Evolutionary conservation across 73 alveolate species (phyloP).

Genomic region (Paramecium sexaurelia): DNA sequence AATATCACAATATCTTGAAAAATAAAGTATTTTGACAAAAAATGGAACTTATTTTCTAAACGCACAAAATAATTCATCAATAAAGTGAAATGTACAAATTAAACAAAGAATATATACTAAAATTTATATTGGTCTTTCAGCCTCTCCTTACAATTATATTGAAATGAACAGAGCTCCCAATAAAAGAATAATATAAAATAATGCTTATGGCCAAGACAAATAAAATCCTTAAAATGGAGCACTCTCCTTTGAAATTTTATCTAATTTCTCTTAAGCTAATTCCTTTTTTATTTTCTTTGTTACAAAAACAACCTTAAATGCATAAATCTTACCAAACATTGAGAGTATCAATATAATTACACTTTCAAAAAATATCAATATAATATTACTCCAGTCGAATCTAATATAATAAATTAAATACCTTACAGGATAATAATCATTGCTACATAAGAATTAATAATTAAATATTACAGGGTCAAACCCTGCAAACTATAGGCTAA

Average conservation of each 20-base stretch:
- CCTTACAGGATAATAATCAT: conserved; percentile 47
- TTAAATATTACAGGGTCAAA: background rate
- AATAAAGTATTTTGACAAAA: background rate
- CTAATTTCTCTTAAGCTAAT: background rate
- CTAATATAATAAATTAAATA: background rate
- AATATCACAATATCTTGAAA: background rate
- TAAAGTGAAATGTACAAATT: background rate
- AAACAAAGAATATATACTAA: background rate
- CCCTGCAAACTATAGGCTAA: background rate
- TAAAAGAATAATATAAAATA: background rate
- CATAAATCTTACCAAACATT: conserved; percentile 10
- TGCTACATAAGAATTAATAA: conserved; percentile 14
- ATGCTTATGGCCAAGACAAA: background rate
- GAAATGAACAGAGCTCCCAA: conserved; percentile 1
- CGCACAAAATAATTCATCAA: conserved; percentile 21
- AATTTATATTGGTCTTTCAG: conserved; percentile 6
- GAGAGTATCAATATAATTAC: background rate
- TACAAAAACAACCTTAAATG: background rate
- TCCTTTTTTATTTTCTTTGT: background rate
- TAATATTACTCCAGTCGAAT: conserved; percentile 57
- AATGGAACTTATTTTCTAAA: background rate
- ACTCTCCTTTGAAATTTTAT: background rate
- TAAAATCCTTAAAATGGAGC: conserved; percentile 33
- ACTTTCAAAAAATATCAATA: background rate
- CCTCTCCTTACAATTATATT: background rate